Evolutionary conservation across 1,284 basidiomycete genomes (phyloP).

Genomic region (Puccinia horiana): DNA sequence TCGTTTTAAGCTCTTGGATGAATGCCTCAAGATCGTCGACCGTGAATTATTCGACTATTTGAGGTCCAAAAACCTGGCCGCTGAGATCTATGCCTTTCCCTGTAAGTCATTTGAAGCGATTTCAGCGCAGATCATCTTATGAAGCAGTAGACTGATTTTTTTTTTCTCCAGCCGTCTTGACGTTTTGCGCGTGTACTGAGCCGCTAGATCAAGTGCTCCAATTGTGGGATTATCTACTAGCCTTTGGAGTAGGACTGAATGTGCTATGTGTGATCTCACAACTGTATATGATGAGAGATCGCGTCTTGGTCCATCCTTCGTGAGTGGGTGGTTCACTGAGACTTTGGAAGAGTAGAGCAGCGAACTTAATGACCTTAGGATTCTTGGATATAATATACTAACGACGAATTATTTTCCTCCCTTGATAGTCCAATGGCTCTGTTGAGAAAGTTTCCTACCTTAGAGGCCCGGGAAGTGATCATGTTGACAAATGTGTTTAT

Average conservation of each 20-base stretch:
- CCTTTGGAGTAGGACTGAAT: conserved; percentile 93
- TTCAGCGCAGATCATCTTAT: background rate
- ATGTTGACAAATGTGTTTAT: conserved; percentile 89
- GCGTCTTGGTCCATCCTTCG: conserved; percentile 81
- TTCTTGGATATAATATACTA: background rate
- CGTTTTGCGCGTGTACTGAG: conserved; percentile 92
- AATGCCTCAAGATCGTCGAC: conserved; percentile 86
- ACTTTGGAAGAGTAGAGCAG: too few relatives aligned
- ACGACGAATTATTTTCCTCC: background rate
- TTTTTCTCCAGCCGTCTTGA: conserved; percentile 73
- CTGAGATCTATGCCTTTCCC: conserved; percentile 95
- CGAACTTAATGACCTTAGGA: too few relatives aligned
- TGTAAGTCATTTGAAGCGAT: conserved; percentile 65
- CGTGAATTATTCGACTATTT: conserved; percentile 78
- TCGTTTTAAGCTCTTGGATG: conserved; percentile 75
- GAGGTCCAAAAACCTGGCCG: conserved; percentile 87
- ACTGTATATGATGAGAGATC: conserved; percentile 80
- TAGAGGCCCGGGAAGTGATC: conserved; percentile 82
- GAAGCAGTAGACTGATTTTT: background rate
- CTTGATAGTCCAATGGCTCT: conserved; percentile 82
- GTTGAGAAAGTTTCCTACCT: conserved; percentile 86
- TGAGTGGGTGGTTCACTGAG: conserved; percentile 60
- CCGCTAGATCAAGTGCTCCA: conserved; percentile 89
- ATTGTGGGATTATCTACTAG: conserved; percentile 94
- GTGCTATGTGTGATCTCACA: conserved; percentile 95